Conservation (phyloP, 768 basidiomycete species). For the Serpula lacrymans region DNA sequence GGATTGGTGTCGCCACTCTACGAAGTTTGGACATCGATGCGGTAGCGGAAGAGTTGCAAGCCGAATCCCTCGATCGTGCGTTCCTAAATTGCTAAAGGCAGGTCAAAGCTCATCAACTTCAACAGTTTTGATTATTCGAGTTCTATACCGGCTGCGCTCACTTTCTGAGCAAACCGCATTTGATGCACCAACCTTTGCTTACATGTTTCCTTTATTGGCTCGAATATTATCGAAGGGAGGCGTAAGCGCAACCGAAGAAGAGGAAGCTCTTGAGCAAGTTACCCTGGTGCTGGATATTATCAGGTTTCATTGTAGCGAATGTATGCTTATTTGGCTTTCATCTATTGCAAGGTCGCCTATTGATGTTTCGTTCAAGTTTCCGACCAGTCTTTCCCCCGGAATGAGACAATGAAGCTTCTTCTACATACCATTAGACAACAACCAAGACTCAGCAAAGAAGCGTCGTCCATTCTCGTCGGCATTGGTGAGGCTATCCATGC, state of each 20-base stretch:
- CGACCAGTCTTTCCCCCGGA: constrained; percentile 69
- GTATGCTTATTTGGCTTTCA: constrained; percentile 14
- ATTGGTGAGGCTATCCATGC: constrained; percentile 76
- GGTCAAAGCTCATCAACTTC: no score
- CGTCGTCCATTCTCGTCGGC: constrained; percentile 75
- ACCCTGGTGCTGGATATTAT: constrained; percentile 52
- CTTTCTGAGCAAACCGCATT: constrained; percentile 80
- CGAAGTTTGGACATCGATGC: constrained; percentile 62
- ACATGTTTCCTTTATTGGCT: constrained; percentile 70
- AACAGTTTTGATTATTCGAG: constrained; percentile 73
- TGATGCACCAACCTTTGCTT: constrained; percentile 83
- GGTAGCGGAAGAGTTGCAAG: constrained; percentile 69
- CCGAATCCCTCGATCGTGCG: constrained; percentile 67
- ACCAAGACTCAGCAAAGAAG: constrained; percentile 79
- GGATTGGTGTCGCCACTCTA: constrained; percentile 83
- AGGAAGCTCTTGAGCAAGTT: constrained; percentile 78
- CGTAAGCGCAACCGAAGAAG: constrained; percentile 42
- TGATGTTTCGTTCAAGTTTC: constrained; percentile 46
- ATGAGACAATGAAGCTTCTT: constrained; percentile 63
- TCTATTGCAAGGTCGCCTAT: no score
- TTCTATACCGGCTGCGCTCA: constrained; percentile 79
- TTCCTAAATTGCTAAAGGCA: constrained; percentile 9
- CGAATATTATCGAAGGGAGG: constrained; percentile 71
- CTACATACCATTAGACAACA: constrained; percentile 73
- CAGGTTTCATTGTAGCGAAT: constrained; percentile 30